A percentile compares a stretch with the other conserved stretches of the same genome.
These are phyloP conservation scores for Xylariaceae sp. DNA, from an alignment of 2,329 filamentous ascomycete genomes.

Conservation along the genomic window DNA sequence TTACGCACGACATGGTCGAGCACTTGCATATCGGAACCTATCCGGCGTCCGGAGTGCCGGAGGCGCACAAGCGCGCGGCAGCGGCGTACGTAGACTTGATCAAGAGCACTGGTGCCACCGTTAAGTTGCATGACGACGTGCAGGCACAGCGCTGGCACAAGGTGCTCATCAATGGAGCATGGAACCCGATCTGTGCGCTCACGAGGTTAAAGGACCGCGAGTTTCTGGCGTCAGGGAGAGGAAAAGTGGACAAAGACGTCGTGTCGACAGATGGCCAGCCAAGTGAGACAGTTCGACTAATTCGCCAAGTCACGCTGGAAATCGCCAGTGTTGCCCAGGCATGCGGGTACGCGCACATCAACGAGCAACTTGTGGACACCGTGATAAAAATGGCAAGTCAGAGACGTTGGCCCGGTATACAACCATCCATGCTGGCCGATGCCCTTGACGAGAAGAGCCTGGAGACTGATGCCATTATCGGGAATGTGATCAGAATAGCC, in stretches of 20 bases:
- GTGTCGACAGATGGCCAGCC: slow-evolving; percentile 1
- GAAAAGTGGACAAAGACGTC: background rate
- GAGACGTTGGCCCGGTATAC: slow-evolving; percentile 26
- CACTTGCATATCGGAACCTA: slow-evolving; percentile 46
- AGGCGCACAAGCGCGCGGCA: slow-evolving; percentile 30
- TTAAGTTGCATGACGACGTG: slow-evolving; percentile 42
- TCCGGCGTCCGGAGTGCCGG: slow-evolving; percentile 32
- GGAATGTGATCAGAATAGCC: slow-evolving; percentile 30
- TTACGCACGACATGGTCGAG: slow-evolving; percentile 42
- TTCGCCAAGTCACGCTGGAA: slow-evolving; percentile 34
- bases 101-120: slow-evolving; percentile 38
- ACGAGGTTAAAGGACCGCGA: slow-evolving; percentile 42
- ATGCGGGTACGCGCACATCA: slow-evolving; percentile 29
- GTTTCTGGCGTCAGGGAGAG: slow-evolving; percentile 33
- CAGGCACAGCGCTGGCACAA: slow-evolving; percentile 51
- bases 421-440: slow-evolving; percentile 33
- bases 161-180: slow-evolving; percentile 49
- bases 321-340: slow-evolving; percentile 32
- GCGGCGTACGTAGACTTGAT: slow-evolving; percentile 39
- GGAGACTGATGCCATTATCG: slow-evolving; percentile 35
- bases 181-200: slow-evolving; percentile 53
- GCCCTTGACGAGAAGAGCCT: slow-evolving; percentile 25
- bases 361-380: slow-evolving; percentile 30
- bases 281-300: slow-evolving; percentile 22
- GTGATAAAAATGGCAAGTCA: slow-evolving; percentile 24